Conservation (phyloP, 768 basidiomycete species). For the Russula sp. region DNA sequence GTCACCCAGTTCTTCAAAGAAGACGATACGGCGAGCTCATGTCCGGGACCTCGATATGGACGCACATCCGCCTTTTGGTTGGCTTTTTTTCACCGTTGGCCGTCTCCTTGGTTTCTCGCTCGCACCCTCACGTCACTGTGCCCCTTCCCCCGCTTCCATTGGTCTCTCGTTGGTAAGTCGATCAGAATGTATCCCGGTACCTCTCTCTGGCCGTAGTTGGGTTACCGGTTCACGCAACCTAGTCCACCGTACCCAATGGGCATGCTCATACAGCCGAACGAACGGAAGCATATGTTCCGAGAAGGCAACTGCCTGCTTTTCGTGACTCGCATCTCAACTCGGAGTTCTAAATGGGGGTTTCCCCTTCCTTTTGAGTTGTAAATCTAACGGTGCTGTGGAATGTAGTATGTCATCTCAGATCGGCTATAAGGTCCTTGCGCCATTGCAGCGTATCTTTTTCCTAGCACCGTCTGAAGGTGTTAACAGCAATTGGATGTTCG, state of each 20-base stretch:
- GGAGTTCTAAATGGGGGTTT: not conserved
- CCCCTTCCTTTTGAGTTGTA: not conserved
- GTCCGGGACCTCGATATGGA: not conserved
- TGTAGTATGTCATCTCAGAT: not conserved
- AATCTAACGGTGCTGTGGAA: not conserved
- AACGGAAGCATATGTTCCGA: not conserved
- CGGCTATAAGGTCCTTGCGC: not conserved
- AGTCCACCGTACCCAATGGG: not conserved
- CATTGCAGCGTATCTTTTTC: not conserved
- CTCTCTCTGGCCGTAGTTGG: not conserved
- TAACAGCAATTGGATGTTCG: not conserved
- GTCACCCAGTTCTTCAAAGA: not conserved
- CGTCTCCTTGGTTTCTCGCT: constrained; percentile 8
- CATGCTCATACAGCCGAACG: not conserved
- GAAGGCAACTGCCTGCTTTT: not conserved
- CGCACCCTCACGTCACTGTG: not conserved
- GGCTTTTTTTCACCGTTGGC: constrained; percentile 4
- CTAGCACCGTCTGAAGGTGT: too few species aligned
- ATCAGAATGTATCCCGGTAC: not conserved
- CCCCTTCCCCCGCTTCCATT: not conserved
- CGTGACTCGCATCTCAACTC: not conserved
- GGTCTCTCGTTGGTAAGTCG: not conserved
- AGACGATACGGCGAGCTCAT: constrained; percentile 4
- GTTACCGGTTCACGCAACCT: constrained; percentile 4
- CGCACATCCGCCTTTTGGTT: constrained; percentile 1